These are phyloP conservation scores for Conticribra guillardii DNA, from an alignment of 108 stramenopile species.

Conservation along the genomic window DNA sequence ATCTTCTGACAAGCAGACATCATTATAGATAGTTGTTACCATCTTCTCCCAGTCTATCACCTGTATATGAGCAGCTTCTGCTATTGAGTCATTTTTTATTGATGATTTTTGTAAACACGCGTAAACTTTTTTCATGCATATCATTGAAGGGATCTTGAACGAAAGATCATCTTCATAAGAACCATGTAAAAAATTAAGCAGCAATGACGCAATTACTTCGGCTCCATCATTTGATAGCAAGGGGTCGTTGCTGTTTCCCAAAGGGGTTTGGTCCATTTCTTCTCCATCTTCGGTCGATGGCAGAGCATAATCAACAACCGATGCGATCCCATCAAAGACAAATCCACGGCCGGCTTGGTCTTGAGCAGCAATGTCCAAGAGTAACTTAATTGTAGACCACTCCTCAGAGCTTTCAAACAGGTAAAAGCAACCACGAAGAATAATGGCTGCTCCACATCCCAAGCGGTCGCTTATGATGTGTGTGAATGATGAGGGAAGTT, in stretches of 20 bases:
- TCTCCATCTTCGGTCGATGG: slow-evolving; percentile 16
- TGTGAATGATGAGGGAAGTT: slow-evolving; percentile 57
- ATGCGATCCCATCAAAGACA: slow-evolving; percentile 85
- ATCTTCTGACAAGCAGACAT: slow-evolving; percentile 61
- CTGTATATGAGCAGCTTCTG: slow-evolving; percentile 29
- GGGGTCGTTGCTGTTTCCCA: slow-evolving; percentile 28
- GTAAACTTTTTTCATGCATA: slow-evolving; percentile 77
- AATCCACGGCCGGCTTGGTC: slow-evolving; percentile 64
- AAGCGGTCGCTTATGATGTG: slow-evolving; percentile 66
- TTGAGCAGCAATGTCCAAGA: slow-evolving; percentile 64
- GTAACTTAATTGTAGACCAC: slow-evolving; percentile 69
- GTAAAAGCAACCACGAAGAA: slow-evolving; percentile 64
- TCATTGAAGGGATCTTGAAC: slow-evolving; percentile 66
- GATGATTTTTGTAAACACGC: slow-evolving; percentile 45
- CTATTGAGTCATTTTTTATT: neutral
- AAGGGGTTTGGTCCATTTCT: slow-evolving; percentile 33
- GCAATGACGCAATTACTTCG: slow-evolving; percentile 55
- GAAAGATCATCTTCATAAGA: slow-evolving; percentile 66
- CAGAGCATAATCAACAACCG: slow-evolving; percentile 58
- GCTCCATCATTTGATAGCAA: slow-evolving; percentile 55
- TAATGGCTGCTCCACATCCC: slow-evolving; percentile 82
- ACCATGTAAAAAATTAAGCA: slow-evolving; percentile 69
- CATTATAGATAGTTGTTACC: slow-evolving; percentile 65
- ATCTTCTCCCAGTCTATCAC: slow-evolving; percentile 67
- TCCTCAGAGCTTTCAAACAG: slow-evolving; percentile 67